Evolutionary conservation across 768 basidiomycete genomes (phyloP), one percentile per base, ranked within the genome.

Genomic region (Amanita phalloides): DNA sequence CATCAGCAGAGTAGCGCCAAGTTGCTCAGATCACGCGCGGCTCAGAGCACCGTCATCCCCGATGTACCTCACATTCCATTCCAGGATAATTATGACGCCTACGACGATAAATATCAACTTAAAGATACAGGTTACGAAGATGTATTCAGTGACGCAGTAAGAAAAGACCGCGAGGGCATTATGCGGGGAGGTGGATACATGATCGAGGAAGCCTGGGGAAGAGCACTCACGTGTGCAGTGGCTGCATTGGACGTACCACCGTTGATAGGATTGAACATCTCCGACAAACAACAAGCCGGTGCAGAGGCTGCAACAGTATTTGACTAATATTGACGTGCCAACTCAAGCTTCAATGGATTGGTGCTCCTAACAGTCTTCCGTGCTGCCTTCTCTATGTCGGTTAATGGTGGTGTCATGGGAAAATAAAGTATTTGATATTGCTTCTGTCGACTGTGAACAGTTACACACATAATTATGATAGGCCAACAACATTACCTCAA

Each of bases 401-500:
- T 73, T 46, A 92, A 66, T 5, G 86, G 81, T 1, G 73, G 68
- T 0, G 71, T 74, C 67, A 92, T 75, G 1, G 88, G 85, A 58
- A 93, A 92, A 59, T 82, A 86, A 28, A 96, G 70, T 14, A 95
- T 78, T 62, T 96, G 92, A 61, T 88, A 92, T 42, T 84, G 72
- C 53, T 77, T 68, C 57, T 70, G 66, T 55, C 66, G 70, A 54
- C 82, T 82, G 57, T n/a, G 45, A 21, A 26, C 20, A n/a, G 11
- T n/a, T 41, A 23, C 3, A 33, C 20, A 17, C 17, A 13, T 10
- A 25, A 38, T 21, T 25, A 30, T 21, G 14, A 30, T 32, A n/a
- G 14, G 35, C 28, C 32, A 21, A 35, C n/a, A 41, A 17, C 9
- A 47, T 10, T 28, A 64, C 61, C 57, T 55, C 21, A 64, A 57